A percentile compares a stretch with the other conserved stretches of the same genome.
phyloP scores from a whole-genome alignment of 768 basidiomycete genomes.

The Chalciporus pseudorubinellus region DNA sequence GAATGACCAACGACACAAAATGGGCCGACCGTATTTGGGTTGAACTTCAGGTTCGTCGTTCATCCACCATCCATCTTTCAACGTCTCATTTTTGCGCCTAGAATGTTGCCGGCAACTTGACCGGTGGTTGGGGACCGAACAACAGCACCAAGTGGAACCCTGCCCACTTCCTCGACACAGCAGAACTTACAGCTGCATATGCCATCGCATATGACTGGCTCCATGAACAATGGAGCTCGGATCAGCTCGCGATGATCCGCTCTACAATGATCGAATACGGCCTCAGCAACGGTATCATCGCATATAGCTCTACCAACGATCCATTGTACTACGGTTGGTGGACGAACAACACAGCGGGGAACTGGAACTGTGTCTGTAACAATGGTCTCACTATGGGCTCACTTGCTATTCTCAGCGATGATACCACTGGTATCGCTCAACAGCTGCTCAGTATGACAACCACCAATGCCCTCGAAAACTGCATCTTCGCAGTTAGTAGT shows the following conservation, averaged over 20 bases:
- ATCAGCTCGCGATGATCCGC: conserved; percentile 69
- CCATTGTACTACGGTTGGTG: conserved; percentile 67
- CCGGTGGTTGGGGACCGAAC: conserved; percentile 61
- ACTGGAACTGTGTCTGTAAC: conserved; percentile 99
- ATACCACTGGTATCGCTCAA: conserved; percentile 68
- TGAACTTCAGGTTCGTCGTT: conserved; percentile 72
- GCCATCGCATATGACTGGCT: conserved; percentile 97
- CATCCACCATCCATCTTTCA: neutral
- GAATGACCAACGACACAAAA: conserved; percentile 86
- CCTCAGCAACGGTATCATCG: conserved; percentile 59
- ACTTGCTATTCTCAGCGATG: conserved; percentile 85
- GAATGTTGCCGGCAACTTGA: conserved; percentile 76
- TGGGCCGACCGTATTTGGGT: conserved; percentile 85
- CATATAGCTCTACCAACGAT: conserved; percentile 42
- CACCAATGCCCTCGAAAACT: conserved; percentile 73
- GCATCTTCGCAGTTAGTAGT: conserved; percentile 54
- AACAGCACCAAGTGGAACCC: conserved; percentile 79
- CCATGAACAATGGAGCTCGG: conserved; percentile 74
- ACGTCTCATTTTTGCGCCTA: conserved; percentile 1
- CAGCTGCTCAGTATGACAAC: conserved; percentile 67
- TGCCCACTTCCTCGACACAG: conserved; percentile 86
- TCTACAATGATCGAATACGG: conserved; percentile 76
- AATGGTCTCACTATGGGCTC: conserved; percentile 85
- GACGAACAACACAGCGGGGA: conserved; percentile 68
- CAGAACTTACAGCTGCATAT: conserved; percentile 86